Base-by-base conservation (phyloP, 495 filamentous ascomycete genomes). In the Sabuloglossum arenarium region DNA sequence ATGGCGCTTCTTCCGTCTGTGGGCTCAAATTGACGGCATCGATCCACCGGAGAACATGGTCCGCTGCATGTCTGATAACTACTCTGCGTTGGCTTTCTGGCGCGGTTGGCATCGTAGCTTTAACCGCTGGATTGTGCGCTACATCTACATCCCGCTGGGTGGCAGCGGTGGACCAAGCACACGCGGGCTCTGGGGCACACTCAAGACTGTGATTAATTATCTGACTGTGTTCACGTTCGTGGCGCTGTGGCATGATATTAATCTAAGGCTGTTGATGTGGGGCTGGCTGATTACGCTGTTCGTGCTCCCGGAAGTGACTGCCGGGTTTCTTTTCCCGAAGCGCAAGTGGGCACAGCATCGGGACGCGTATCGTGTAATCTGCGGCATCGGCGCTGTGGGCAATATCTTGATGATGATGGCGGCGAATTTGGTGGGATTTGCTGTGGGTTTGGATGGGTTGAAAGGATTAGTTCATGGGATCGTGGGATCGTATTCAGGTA, bases 11-110 rank as follows among this genome's bases (percentile, higher is more conserved):
- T 99, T 99, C 78, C 86, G 91, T 6, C 77, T 99, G 23, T 99
- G 91, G 91, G 72, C 85, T 0, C 75, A 97, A 1, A 63, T 87
- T 42, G 91, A 99, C 65, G 83, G 84, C 59, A 78, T 97, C 62
- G 91, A 99, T 65, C 88, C 91, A 0, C 89, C 91, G 2, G 91
- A 99, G 67, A 99, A 99, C 69, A 91, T 99, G 86, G 76, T 97
- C 53, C 87, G 91, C 62, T 99, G 91, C 71, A 86, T 96, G 70
- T 86, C 80, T 61, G 79, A 99, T 70, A 97, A 97, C 67, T 95
- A 89, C 71, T 89, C 83, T 56, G 80, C 85, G 6, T 73, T 86
- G n/a, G 81, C 78, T 25, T 99, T 99, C 71, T 99, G 91, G 91
- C 84, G 91, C 55, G 76, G 79, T 58, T 97, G 93, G 93, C 91